These are phyloP conservation scores for Aspergillus incahuasiensis DNA, from an alignment of 495 filamentous ascomycete genomes.

Conservation along the genomic window DNA sequence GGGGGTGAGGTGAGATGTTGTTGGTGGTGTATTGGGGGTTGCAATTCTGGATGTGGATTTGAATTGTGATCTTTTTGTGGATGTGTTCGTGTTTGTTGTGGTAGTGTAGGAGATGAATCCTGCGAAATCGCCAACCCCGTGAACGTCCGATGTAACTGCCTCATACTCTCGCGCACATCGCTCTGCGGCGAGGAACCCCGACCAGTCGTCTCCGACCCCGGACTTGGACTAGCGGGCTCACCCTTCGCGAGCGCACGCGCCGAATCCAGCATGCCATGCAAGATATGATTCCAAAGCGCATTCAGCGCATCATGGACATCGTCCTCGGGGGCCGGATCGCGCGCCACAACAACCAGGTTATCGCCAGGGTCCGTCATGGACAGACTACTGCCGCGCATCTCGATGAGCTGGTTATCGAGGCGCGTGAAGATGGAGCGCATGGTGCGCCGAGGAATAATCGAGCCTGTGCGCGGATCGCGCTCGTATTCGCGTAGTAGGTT, in stretches of 20 bases:
- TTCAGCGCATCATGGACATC: slow-evolving; percentile 4
- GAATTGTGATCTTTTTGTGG: too few species aligned
- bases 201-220: too few species aligned
- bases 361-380: neutral
- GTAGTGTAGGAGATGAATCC: too few species aligned
- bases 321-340: neutral
- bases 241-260: neutral
- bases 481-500: slow-evolving; percentile 4
- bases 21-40: neutral
- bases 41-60: neutral
- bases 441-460: neutral
- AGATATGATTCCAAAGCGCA: neutral
- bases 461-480: neutral
- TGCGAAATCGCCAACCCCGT: neutral
- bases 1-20: neutral
- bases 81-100: neutral
- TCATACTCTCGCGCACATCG: neutral
- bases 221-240: neutral
- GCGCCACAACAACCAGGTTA: neutral
- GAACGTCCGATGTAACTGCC: neutral
- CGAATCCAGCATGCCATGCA: slow-evolving; percentile 1
- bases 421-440: slow-evolving; percentile 3
- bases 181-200: too few species aligned
- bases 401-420: slow-evolving; percentile 4
- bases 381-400: neutral